A percentile compares a stretch with the other conserved stretches of the same genome.
phyloP scores from a whole-genome alignment of 371 early-diverging fungal species.

The Lichtheimia corymbifera region DNA sequence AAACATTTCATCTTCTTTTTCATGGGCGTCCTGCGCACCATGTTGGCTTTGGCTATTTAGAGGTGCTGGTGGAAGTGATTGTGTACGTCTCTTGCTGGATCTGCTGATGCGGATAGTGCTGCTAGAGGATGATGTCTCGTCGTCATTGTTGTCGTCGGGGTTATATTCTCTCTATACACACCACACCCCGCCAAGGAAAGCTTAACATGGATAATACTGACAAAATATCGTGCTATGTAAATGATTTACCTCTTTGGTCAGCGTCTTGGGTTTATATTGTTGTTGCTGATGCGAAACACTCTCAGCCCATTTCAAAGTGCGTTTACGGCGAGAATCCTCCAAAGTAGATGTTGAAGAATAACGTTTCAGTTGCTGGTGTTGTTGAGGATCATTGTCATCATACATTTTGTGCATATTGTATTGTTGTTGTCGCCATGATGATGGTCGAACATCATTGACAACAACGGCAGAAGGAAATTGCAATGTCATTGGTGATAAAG shows the following conservation, averaged over 20 bases:
- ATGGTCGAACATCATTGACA: conserved; percentile 7
- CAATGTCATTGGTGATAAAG: background rate
- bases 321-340: conserved; percentile 16
- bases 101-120: background rate
- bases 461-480: background rate
- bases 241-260: background rate
- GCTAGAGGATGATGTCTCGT: background rate
- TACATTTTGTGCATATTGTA: background rate
- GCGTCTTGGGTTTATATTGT: background rate
- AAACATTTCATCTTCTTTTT: conserved; percentile 29
- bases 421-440: conserved; percentile 9
- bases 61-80: conserved; percentile 3
- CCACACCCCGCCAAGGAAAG: conserved; percentile 8
- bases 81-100: conserved; percentile 3
- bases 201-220: background rate
- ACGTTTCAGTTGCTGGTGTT: conserved; percentile 3
- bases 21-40: conserved; percentile 13
- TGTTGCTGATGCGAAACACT: conserved; percentile 6
- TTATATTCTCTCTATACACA: background rate
- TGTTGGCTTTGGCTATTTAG: no score
- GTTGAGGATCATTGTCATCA: conserved; percentile 1
- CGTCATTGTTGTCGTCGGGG: background rate
- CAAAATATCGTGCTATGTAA: background rate
- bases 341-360: background rate
- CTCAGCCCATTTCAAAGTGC: conserved; percentile 24